Base-by-base conservation (phyloP, 2,329 filamentous ascomycete genomes). In the Curvularia sp. region DNA sequence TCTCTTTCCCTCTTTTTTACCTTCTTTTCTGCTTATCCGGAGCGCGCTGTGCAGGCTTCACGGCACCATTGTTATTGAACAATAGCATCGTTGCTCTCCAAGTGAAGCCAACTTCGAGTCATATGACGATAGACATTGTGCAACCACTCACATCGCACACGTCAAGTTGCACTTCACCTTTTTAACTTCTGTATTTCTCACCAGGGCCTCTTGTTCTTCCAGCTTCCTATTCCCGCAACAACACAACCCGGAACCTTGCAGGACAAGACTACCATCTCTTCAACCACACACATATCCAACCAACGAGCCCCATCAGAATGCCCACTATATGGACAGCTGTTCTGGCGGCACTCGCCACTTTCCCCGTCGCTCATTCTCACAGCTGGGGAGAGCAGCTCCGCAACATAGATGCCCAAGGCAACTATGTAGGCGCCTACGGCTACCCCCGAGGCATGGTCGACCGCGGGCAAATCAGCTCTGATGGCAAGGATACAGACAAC, bases 311-410 rank as follows among this genome's bases (percentile, higher is more conserved):
- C 39, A 42, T 18, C 53, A 68, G 41, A 19, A 74, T 71, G 69
- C 62, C 60, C 46, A 59, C 59, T 57, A 59, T 65, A 42, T 52
- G 62, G 41, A 51, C 48, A 42, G 49, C 61, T 15, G 36, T 61
- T 30, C 23, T 66, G 19, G 67, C 65, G 36, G 67, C 57, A 49
- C 51, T 73, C 52, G 63, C 58, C 42, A 59, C 65, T 57, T 60
- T 61, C 4, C 68, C 70, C 4, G 41, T 61, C 23, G 66, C 63
- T 15, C 23, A 65, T 41, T 73, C 67, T 7, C 94, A 97, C 78
- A 89, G 87, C 18, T 97, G 93, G 93, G 84, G 94, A 47, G 93
- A 97, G 78, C 82, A 89, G 69, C 81, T 94, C 49, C 85, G 82
- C 61, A 86, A 87, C 56, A 87, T 97, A 74, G 86, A 87, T 52